phyloP scores from a whole-genome alignment of 306 rosid genomes.

The Pachyrhizus erosus region DNA sequence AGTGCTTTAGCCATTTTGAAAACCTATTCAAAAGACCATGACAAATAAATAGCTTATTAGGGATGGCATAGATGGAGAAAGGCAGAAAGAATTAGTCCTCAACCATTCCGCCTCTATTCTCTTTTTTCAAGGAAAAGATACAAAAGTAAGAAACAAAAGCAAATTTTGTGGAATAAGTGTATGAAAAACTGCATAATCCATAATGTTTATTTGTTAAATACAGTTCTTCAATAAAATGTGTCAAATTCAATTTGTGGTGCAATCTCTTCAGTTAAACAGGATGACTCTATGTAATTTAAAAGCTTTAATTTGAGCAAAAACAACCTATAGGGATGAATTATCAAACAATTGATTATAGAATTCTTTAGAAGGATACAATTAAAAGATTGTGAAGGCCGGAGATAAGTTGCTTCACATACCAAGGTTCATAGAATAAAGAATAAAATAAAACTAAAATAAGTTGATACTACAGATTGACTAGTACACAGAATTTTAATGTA shows the following conservation, averaged over 20 bases:
- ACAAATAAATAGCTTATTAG: conserved; percentile 29
- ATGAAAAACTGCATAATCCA: conserved; percentile 7
- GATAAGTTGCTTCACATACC: background rate
- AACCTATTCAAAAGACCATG: conserved; percentile 62
- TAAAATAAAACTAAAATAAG: background rate
- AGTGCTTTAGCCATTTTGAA: conserved; percentile 85
- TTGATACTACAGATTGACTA: conserved; percentile 9
- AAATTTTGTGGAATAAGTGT: background rate
- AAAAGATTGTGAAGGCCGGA: background rate
- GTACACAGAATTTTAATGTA: background rate
- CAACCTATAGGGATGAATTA: background rate
- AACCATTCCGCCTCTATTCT: conserved; percentile 17
- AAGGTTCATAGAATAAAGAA: background rate
- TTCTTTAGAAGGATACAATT: conserved; percentile 2
- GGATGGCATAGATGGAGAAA: conserved; percentile 14
- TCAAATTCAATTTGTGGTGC: conserved; percentile 18
- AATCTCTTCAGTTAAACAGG: background rate
- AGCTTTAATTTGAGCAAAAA: conserved; percentile 2
- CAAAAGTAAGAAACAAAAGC: conserved; percentile 13
- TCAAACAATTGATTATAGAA: conserved; percentile 22
- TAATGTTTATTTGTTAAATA: conserved; percentile 15
- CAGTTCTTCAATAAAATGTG: background rate
- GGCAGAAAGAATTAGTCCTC: background rate
- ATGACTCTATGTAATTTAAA: conserved; percentile 5
- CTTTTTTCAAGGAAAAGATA: background rate